Evolutionary conservation across 768 basidiomycete genomes (phyloP), one percentile per base, ranked within the genome.

Genomic region (Lentinus brumalis): DNA sequence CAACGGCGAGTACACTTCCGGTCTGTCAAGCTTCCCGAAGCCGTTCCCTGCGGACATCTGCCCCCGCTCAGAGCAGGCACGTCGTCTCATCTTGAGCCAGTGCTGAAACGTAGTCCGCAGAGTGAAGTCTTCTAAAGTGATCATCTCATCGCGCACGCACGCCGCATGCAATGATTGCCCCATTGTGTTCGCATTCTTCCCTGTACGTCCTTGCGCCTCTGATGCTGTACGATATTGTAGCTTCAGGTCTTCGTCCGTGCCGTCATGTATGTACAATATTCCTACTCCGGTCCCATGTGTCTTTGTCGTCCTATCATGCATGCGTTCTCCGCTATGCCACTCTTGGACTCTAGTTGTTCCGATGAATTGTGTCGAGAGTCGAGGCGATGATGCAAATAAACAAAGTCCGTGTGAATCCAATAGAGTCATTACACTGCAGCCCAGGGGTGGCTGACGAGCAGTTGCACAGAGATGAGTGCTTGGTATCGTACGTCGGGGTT

Each of bases 401-500:
- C 10, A 57, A 39, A 56, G 55, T 61, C 55, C 55, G 41, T 56
- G 26, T 40, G 50, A 12, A 4, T 26, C 30, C 32, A 39, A 53
- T 29, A 14, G 29, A 26, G 21, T 41, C 50, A 30, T 69, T 67
- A 87, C 41, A 78, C 82, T 21, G 81, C 76, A 46, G 84, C 73
- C 92, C 92, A 95, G 9, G 92, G 88, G 67, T 96, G 93, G 72
- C 93, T 94, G 69, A 97, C 91, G 35, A 97, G 86, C 56, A 89
- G 85, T 71, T 98, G 95, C 9, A 96, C 95, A 5, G 92, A 89
- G 40, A 98, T 78, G 40, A 98, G 78, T 2, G 95, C 94, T 59
- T 89, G 88, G 80, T 98, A 99, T 66, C 94, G 86, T 56, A 98
- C 94, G 68, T 98, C 91, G 21, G 90, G 78, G 71, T 94, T 86